Evolutionary conservation across 106 monocot genomes (phyloP), one percentile per base, ranked within the genome.

Genomic region (Dendrobium officinale): DNA sequence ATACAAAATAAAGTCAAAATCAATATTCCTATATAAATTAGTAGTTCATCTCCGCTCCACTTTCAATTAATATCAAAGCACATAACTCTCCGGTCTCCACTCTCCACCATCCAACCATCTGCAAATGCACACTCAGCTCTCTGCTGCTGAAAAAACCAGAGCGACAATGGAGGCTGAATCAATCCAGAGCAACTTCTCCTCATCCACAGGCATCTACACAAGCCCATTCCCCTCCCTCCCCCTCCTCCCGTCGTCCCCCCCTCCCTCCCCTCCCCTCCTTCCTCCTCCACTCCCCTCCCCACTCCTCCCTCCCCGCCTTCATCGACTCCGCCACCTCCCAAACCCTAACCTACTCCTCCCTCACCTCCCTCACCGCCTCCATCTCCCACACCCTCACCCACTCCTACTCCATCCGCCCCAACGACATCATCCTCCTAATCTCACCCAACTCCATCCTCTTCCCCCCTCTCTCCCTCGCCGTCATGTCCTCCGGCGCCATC

Each of bases 401-500:
- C 41, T 47, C 73, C 26, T 87, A 88, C 75, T 48, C 48, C 48
- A 66, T 95, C 70, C 42, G 29, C 37, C 75, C 75, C 43, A 85
- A 88, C 8, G 85, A 92, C 29, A 79, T 90, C 41, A 86, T 88
- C 24, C 88, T 95, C 43, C 49, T 90, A 37, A 81, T 90, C 74
- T 79, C 88, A 7, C 85, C 83, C 1, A 90, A 90, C 64, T 90
- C 81, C 75, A 77, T 91, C 73, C 82, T 81, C 75, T 90, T 90
- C 88, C 89, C 91, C 0, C 80, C 81, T 9, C 72, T 92, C 72
- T 83, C 84, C 59, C 90, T 95, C 55, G 92, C 82, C 43, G 74
- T 90, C 68, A 86, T 96, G 67, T 85, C 90, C 79, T 48, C 85
- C 7, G 93, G 93, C 4, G 89, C 87, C 55, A 61, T 90, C 81